Evolutionary conservation across 1,139 yeast genomes (phyloP).

Genomic region (Williopsis jadinii): DNA sequence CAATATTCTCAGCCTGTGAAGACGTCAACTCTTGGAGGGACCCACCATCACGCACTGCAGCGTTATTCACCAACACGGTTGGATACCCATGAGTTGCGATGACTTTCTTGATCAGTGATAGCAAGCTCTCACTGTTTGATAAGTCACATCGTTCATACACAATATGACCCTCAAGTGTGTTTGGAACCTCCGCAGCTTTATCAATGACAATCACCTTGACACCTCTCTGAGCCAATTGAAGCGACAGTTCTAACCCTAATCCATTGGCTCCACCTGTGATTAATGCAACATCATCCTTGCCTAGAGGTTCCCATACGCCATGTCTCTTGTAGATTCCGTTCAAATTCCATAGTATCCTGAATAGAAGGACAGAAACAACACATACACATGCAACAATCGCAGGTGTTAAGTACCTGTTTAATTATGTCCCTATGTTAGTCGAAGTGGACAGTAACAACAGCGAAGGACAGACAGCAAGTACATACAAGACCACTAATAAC

Average conservation of each 20-base stretch:
- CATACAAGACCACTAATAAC: too few relatives aligned
- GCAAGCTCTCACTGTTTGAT: conserved; percentile 29
- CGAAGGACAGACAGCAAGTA: too few relatives aligned
- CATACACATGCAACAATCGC: too few relatives aligned
- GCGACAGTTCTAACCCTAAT: conserved; percentile 43
- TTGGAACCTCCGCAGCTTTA: conserved; percentile 29
- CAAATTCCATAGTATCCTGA: too few relatives aligned
- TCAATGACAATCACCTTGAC: conserved; percentile 44
- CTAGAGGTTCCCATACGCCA: conserved; percentile 11
- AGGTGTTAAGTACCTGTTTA: too few relatives aligned
- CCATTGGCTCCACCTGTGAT: conserved; percentile 67
- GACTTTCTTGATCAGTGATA: conserved; percentile 27
- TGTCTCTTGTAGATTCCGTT: too few relatives aligned
- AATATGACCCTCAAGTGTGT: conserved; percentile 16
- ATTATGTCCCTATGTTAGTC: too few relatives aligned
- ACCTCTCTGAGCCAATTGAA: conserved; percentile 27
- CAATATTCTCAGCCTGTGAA: conserved; percentile 30
- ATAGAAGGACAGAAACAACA: too few relatives aligned
- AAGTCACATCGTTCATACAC: conserved; percentile 44
- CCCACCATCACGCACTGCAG: conserved; percentile 56
- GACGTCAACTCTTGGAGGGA: conserved; percentile 33
- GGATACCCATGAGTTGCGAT: conserved; percentile 29
- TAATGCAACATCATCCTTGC: conserved; percentile 31
- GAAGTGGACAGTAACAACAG: too few relatives aligned
- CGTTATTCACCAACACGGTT: conserved; percentile 63